A percentile compares a stretch with the other conserved stretches of the same genome.
phyloP scores from a whole-genome alignment of 2,329 filamentous ascomycete genomes.

The Huntiella savannae region DNA sequence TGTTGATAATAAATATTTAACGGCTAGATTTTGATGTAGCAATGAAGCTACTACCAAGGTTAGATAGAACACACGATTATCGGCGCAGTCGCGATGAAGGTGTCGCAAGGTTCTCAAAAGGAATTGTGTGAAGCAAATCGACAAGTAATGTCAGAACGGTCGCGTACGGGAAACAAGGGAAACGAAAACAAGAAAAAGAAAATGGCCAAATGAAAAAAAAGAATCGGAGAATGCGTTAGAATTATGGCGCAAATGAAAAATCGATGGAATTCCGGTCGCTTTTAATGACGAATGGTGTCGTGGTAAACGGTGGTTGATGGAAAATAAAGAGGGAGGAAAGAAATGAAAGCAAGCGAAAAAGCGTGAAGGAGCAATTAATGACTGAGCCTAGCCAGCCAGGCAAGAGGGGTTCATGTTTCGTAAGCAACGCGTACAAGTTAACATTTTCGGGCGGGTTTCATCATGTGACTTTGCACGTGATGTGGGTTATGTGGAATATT shows the following conservation, averaged over 20 bases:
- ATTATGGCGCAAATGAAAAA: neutral
- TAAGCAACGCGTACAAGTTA: neutral
- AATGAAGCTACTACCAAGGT: too few species aligned
- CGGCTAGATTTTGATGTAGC: too few species aligned
- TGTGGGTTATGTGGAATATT: too few species aligned
- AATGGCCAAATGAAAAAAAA: neutral
- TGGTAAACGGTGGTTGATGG: neutral
- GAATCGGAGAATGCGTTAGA: neutral
- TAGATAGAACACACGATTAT: too few species aligned
- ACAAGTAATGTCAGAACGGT: too few species aligned
- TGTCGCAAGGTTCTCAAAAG: too few species aligned
- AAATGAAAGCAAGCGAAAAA: neutral
- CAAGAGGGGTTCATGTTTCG: neutral
- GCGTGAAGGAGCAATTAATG: neutral
- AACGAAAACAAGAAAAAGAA: neutral
- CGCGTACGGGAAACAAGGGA: too few species aligned
- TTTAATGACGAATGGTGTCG: neutral
- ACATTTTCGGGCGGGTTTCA: neutral
- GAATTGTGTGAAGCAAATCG: too few species aligned
- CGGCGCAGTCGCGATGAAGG: too few species aligned
- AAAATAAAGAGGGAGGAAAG: constrained; percentile 3
- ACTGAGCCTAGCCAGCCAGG: neutral
- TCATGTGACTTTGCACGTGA: neutral
- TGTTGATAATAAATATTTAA: too few species aligned
- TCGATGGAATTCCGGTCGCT: neutral